phyloP scores from a whole-genome alignment of 495 filamentous ascomycete species.

The Podospora pseudopauciseta region DNA sequence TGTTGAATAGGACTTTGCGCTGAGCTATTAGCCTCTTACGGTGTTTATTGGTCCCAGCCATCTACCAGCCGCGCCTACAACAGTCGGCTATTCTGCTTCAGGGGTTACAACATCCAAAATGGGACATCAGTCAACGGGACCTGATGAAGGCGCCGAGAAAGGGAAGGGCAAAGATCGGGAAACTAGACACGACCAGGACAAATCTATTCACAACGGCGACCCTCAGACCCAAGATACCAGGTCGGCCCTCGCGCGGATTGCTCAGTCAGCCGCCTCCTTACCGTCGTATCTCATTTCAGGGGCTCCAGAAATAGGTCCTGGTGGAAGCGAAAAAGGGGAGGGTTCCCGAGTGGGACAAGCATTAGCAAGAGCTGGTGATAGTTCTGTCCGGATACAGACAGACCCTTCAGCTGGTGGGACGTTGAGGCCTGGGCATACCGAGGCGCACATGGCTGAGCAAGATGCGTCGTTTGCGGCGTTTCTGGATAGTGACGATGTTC shows the following conservation, averaged over 20 bases:
- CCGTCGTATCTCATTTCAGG: constrained; percentile 25
- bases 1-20: constrained; percentile 6
- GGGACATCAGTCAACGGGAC: not conserved
- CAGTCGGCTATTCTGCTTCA: too few relatives aligned
- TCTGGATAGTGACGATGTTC: constrained; percentile 34
- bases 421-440: constrained; percentile 27
- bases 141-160: constrained; percentile 6
- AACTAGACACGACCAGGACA: not conserved
- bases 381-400: constrained; percentile 38
- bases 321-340: constrained; percentile 25
- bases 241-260: constrained; percentile 23
- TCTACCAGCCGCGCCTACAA: not conserved
- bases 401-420: constrained; percentile 52
- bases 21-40: not conserved
- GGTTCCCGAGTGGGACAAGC: constrained; percentile 16
- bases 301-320: constrained; percentile 12
- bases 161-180: constrained; percentile 25
- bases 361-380: constrained; percentile 22
- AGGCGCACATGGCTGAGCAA: constrained; percentile 34
- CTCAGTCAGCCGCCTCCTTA: constrained; percentile 26
- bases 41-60: not conserved
- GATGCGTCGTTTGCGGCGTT: constrained; percentile 46
- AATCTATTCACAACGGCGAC: not conserved
- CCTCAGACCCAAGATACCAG: not conserved
- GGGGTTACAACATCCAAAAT: not conserved